Evolutionary conservation across 805 yeast species (phyloP), one percentile per base, ranked within the genome.

Genomic region (Yarrowia sp.): DNA sequence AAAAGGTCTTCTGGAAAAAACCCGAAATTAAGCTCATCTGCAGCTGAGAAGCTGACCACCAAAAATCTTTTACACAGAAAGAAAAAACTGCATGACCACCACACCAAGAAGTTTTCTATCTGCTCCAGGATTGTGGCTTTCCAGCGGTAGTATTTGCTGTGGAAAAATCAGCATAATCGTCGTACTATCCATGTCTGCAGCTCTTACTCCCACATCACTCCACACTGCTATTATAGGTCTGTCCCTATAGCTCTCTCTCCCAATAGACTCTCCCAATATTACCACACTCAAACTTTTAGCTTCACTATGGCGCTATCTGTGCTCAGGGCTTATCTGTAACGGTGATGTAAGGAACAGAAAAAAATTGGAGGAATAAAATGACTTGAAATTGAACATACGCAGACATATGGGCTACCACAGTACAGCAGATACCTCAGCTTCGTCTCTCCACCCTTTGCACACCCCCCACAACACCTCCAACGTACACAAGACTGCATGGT

Each of bases 301-400:
- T 52, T 52, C 14, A 4, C 43, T 3, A 52, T 52, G 58, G 58
- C 58, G 58, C 58, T 52, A 52, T 52, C 58, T 52, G 43, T 52
- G 58, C 58, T 38, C 43, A 52, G 43, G 7, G 58, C 58, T 50
- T 50, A 50, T 50, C 56, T 50, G 26, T 50, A 36, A 50, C 26
- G 56, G 56, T 46, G 32, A 11, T 11, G 40, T 38, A 11, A 38
- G 40, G 40, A 19, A 19, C 19, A 19, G 19, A 19, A 19, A 19
- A 19, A 19, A 19, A 19, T 19, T 19, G 19, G 19, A 19, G 19
- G 19, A 19, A 19, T 19, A 19, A 19, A 19, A 19, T 19, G 19
- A 19, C 19, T 19, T 26, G 32, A 26, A 26, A 26, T 26, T 5
- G 7, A 26, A 26, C 46, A 8, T 42, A 38, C 8, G 8, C 9